phyloP scores from a whole-genome alignment of 805 yeast species.

The Dipodascus geniculatus region DNA sequence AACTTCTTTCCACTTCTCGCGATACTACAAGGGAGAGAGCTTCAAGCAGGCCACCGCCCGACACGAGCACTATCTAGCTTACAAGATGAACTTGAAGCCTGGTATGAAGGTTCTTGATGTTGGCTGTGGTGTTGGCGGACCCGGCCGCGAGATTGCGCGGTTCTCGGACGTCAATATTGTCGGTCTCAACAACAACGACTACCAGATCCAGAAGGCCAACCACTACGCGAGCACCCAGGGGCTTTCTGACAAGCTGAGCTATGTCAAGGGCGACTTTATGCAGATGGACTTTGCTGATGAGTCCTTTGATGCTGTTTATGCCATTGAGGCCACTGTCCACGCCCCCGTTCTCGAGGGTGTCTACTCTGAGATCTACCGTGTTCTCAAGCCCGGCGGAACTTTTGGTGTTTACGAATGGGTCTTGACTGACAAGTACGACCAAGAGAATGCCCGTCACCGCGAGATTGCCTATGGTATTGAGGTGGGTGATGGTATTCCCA shows the following conservation, averaged over 20 bases:
- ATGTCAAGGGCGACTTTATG: conserved; percentile 98
- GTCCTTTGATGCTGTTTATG: conserved; percentile 91
- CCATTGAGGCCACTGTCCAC: conserved; percentile 97
- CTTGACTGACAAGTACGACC: conserved; percentile 90
- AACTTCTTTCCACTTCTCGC: conserved; percentile 91
- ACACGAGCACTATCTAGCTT: conserved; percentile 92
- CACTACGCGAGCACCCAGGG: conserved; percentile 58
- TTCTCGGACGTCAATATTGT: conserved; percentile 79
- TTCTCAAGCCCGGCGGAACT: conserved; percentile 92
- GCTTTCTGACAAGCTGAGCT: conserved; percentile 61
- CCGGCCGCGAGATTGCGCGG: conserved; percentile 90
- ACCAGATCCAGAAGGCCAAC: conserved; percentile 83
- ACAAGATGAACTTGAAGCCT: conserved; percentile 67
- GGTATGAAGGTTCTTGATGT: conserved; percentile 88
- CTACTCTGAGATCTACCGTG: conserved; percentile 86
- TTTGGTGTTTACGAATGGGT: conserved; percentile 99
- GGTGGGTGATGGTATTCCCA: conserved; percentile 97
- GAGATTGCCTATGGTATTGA: conserved; percentile 94
- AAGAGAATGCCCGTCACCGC: conserved; percentile 77
- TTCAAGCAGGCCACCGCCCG: conserved; percentile 86
- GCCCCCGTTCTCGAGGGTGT: conserved; percentile 96
- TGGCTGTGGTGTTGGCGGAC: conserved; percentile 99
- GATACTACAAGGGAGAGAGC: conserved; percentile 87
- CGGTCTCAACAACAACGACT: conserved; percentile 94
- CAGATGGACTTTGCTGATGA: conserved; percentile 92